These are phyloP conservation scores for Hymenoscyphus scutula DNA, from an alignment of 2,329 filamentous ascomycete species.

Conservation along the genomic window DNA sequence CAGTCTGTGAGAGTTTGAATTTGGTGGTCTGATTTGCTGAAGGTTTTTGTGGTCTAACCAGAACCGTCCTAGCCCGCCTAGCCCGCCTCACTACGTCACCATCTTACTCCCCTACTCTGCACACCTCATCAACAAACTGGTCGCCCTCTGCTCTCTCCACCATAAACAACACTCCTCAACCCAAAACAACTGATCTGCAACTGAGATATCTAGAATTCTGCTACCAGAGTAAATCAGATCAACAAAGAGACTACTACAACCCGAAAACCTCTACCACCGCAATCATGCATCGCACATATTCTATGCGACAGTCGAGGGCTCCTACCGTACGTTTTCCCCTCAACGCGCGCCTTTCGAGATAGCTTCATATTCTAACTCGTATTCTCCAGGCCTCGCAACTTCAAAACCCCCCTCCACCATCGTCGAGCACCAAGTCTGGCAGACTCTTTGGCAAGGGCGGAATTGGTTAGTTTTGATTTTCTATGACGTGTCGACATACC, in stretches of 20 bases:
- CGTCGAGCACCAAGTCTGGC: slow-evolving; percentile 86
- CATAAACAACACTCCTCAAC: not conserved
- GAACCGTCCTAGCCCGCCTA: too few species aligned
- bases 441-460: slow-evolving; percentile 85
- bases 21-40: not conserved
- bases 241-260: not conserved
- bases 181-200: not conserved
- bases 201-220: not conserved
- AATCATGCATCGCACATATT: slow-evolving; percentile 96
- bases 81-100: not conserved
- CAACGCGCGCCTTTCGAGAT: not conserved
- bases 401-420: slow-evolving; percentile 88
- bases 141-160: not conserved
- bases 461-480: slow-evolving; percentile 60
- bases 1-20: not conserved
- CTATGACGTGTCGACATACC: slow-evolving; percentile 41
- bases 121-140: not conserved
- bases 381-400: slow-evolving; percentile 50
- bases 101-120: not conserved
- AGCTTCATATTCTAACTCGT: slow-evolving; percentile 6
- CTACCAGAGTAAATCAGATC: not conserved
- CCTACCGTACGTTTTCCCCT: slow-evolving; percentile 70
- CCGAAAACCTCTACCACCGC: not conserved
- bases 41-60: not conserved
- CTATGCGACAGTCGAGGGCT: slow-evolving; percentile 95